These are phyloP conservation scores for Coemansia sp. DNA, from an alignment of 192 early-diverging fungal species.

Conservation along the genomic window DNA sequence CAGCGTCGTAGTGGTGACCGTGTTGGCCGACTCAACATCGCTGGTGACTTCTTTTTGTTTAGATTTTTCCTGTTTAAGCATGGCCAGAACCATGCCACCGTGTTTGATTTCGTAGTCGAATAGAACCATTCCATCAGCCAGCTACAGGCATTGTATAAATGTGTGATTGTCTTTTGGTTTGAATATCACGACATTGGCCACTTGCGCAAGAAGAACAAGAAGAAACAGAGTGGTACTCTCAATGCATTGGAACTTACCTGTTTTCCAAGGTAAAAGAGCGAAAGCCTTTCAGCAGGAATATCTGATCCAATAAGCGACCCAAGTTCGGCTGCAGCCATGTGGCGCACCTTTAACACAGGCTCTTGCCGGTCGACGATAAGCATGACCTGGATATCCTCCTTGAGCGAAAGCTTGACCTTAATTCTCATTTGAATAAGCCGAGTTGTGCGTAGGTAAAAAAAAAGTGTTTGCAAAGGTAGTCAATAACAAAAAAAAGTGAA, in stretches of 20 bases:
- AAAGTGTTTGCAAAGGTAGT: neutral
- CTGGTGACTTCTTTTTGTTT: neutral
- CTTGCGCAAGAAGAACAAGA: neutral
- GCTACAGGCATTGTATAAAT: conserved; percentile 1
- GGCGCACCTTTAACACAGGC: conserved; percentile 16
- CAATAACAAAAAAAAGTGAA: conserved; percentile 1
- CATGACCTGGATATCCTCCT: conserved; percentile 2
- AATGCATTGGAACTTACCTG: conserved; percentile 17
- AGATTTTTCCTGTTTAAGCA: conserved; percentile 10
- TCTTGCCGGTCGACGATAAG: conserved; percentile 18
- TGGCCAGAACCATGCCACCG: conserved; percentile 19
- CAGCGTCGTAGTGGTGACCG: neutral
- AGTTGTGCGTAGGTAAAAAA: too few relatives aligned
- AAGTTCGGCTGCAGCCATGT: conserved; percentile 8
- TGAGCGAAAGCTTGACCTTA: conserved; percentile 17
- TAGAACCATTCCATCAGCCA: conserved; percentile 43
- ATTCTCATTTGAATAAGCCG: conserved; percentile 9
- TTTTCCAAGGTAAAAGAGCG: conserved; percentile 42
- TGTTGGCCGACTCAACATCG: neutral
- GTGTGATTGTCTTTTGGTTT: neutral
- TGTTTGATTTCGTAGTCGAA: conserved; percentile 47
- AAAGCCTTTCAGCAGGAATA: conserved; percentile 10
- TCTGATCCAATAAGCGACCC: neutral
- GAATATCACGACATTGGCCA: neutral
- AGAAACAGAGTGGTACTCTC: neutral